A percentile compares a stretch with the other conserved stretches of the same genome.
phyloP scores from a whole-genome alignment of 75 land plant species.

The Adiantum capillusveneris region DNA sequence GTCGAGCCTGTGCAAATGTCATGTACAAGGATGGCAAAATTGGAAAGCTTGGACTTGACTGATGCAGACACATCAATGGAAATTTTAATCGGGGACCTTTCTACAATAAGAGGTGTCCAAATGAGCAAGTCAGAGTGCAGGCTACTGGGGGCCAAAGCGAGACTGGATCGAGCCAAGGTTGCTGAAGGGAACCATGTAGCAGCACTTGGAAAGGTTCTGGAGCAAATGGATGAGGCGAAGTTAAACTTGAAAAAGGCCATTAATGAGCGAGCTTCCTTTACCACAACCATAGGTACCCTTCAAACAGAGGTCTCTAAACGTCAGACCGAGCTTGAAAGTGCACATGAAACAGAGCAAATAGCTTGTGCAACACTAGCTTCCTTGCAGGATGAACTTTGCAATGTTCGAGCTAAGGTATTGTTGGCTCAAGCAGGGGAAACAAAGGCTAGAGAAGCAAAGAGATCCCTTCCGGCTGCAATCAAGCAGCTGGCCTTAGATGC shows the following conservation, averaged over 20 bases:
- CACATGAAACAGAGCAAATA: constrained; percentile 1
- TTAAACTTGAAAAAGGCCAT: constrained; percentile 3
- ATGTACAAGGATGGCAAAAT: too few species aligned
- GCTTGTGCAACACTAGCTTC: constrained; percentile 4
- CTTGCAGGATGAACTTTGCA: constrained; percentile 5
- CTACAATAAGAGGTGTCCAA: too few species aligned
- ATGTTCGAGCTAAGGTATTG: neutral
- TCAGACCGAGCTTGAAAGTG: neutral
- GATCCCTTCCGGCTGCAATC: constrained; percentile 2
- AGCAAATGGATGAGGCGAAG: neutral
- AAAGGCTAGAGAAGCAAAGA: constrained; percentile 8
- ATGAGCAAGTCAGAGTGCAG: too few species aligned
- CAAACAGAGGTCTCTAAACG: neutral
- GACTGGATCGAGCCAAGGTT: too few species aligned
- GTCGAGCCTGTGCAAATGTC: too few species aligned
- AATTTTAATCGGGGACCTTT: too few species aligned
- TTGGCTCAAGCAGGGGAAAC: neutral
- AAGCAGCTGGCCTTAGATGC: constrained; percentile 27
- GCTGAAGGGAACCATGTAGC: too few species aligned
- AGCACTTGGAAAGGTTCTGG: neutral
- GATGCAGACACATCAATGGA: too few species aligned
- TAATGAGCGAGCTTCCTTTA: neutral
- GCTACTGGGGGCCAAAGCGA: too few species aligned
- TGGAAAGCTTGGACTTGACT: too few species aligned
- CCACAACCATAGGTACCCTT: neutral